Base-by-base conservation (phyloP, 306 rosid genomes). In the Rosa lucieae region DNA sequence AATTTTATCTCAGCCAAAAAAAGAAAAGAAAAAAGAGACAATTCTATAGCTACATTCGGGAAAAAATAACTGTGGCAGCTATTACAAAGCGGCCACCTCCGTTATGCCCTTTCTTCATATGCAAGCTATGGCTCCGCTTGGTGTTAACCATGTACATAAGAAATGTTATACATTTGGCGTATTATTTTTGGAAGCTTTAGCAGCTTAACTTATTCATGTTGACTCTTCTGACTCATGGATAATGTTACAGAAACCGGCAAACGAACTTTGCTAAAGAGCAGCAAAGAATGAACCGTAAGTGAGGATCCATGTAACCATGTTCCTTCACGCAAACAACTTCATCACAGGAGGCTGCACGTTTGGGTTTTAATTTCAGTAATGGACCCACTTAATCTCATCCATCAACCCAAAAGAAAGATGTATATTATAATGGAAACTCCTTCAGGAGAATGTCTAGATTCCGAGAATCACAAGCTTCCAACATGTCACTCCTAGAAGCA, bases 401-500 rank as follows among this genome's bases (percentile, higher is more conserved):
- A 65, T 35, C 21, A 63, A 14, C 6, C 69, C 20, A 15, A 32
- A 63, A 11, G 67, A 63, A n/a, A 23, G 39, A 58, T 23, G 43
- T 63, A 76, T 39, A 81, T 76, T 85, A 93, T 13, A 95, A 78
- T 6, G 98, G 99, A 80, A 95, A 95, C 87, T 95, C 99, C 80
- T 95, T 95, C 76, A 93, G 99, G 70, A 95, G 99, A 81, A 86
- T 89, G 67, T 95, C 99, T 51, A 95, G 89, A 85, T 93, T 93
- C 77, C 96, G 92, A 69, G 88, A 84, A 86, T 95, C 99, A 65
- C 99, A 95, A 82, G 98, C 98, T 70, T 93, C 93, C 79, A 95
- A 74, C 97, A 95, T 83, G 89, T 95, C 99, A 82, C 84, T 88
- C 88, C 99, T 90, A 46, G 97, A 93, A 78, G 99, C 99, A 68